Percentiles rank a stretch among this genome's conserved stretches.
Evolutionary conservation across 345 rosid species (phyloP).

Genomic region (Arabidopsis arenosa): DNA sequence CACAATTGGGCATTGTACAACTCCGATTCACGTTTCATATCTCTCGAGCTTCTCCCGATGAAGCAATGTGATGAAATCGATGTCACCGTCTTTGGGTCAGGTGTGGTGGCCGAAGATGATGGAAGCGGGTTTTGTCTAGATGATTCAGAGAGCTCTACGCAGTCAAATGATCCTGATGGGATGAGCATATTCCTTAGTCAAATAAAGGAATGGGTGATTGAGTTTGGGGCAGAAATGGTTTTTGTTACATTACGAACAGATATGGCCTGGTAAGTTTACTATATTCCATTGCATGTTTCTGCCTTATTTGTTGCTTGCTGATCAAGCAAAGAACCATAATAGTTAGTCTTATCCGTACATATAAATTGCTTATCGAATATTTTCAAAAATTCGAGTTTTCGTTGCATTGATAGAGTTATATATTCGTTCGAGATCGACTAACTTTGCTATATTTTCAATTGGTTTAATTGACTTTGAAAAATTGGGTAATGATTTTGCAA

Average conservation of each 20-base stretch:
- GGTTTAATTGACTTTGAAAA: too few relatives aligned
- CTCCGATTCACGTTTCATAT: conserved; percentile 66
- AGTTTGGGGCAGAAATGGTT: conserved; percentile 55
- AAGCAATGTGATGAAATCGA: conserved; percentile 72
- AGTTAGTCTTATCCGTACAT: too few relatives aligned
- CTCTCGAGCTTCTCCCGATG: conserved; percentile 88
- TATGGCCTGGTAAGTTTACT: conserved; percentile 69
- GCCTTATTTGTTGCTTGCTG: neutral
- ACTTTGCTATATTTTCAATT: too few relatives aligned
- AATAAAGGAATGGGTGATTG: conserved; percentile 90
- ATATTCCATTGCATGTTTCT: neutral
- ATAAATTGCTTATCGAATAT: too few relatives aligned
- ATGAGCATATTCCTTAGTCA: conserved; percentile 65
- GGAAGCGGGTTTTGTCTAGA: conserved; percentile 66
- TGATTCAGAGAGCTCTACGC: conserved; percentile 44
- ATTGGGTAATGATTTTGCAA: too few relatives aligned
- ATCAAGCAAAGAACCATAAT: too few relatives aligned
- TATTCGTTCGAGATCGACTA: too few relatives aligned
- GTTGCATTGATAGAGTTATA: too few relatives aligned
- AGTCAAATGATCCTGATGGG: conserved; percentile 48
- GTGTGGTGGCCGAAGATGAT: conserved; percentile 67
- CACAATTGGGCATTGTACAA: conserved; percentile 54
- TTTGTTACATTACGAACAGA: conserved; percentile 69
- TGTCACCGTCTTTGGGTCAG: conserved; percentile 80
- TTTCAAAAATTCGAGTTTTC: too few relatives aligned